Evolutionary conservation across 805 yeast genomes (phyloP).

Genomic region (Scheffersomyces stipitis): DNA sequence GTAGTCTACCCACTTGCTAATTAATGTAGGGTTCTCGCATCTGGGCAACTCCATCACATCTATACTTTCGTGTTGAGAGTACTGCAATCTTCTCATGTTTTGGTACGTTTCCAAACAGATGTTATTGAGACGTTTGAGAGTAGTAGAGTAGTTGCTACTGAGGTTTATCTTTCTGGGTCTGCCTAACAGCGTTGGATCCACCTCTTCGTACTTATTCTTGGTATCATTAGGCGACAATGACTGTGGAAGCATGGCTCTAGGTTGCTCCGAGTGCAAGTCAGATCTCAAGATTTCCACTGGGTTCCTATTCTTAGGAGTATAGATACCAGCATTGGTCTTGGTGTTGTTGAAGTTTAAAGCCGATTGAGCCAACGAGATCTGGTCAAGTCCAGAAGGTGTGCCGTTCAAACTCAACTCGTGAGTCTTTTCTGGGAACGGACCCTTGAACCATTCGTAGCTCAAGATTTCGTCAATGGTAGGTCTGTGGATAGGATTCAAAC

Average conservation of each 20-base stretch:
- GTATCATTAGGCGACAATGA: slow-evolving; percentile 93
- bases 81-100: slow-evolving; percentile 44
- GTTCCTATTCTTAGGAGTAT: slow-evolving; percentile 50
- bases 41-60: slow-evolving; percentile 39
- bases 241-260: slow-evolving; percentile 73
- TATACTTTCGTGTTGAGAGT: slow-evolving; percentile 31
- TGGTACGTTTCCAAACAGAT: slow-evolving; percentile 36
- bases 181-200: slow-evolving; percentile 39
- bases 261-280: slow-evolving; percentile 68
- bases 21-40: slow-evolving; percentile 62
- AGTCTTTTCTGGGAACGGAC: slow-evolving; percentile 74
- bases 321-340: slow-evolving; percentile 63
- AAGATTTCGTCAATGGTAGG: slow-evolving; percentile 79
- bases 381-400: slow-evolving; percentile 57
- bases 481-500: slow-evolving; percentile 76
- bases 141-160: slow-evolving; percentile 36
- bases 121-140: slow-evolving; percentile 39
- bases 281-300: slow-evolving; percentile 71
- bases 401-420: slow-evolving; percentile 61
- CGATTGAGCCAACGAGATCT: slow-evolving; percentile 60
- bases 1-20: slow-evolving; percentile 97
- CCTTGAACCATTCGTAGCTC: slow-evolving; percentile 83
- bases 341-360: slow-evolving; percentile 64
- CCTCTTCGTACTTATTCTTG: slow-evolving; percentile 79
- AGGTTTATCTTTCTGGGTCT: slow-evolving; percentile 40